Evolutionary conservation across 208 protist genomes (phyloP), one percentile per base, ranked within the genome.

Genomic region (Porcisia deanei): DNA sequence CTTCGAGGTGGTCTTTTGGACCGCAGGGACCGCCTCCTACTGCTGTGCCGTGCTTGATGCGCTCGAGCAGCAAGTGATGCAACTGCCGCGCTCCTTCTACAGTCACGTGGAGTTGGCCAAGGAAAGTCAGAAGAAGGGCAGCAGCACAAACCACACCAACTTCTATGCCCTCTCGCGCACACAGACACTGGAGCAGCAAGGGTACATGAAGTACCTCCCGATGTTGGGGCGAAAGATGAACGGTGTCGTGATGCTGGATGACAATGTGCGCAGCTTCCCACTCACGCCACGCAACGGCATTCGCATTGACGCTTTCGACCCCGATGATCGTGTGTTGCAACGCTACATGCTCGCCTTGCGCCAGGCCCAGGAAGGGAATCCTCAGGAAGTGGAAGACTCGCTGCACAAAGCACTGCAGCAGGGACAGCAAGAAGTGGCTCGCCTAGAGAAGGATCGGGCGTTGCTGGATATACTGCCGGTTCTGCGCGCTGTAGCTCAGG

Each of bases 1-100:
- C 54, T 97, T 94, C 82, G 93, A 97, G 68, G 80, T 97, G 18
- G 85, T 97, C 39, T 97, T 94, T 73, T 97, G 93, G 93, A 97
- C 93, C 3, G 91, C 91, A 12, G 93, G 91, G 10, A 92, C 86
- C 61, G 88, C 91, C 1, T 92, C 86, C n/a, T 97, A 97, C 80
- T 94, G 89, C 72, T 87, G 85, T 20, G 91, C 88, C 22, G 79
- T 97, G 43, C 71, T 96, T 39, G 88, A 91, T 73, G 88, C 86
- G 0, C 73, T 97, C 16, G 93, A 97, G 85, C 78, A 83, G 69
- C 80, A 97, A 45, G 86, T 97, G 67, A 80, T 97, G 81, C 78
- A 85, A 5, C 85, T 95, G 30, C 87, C 86, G 14, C 80, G 71
- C 18, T 95, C 93, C 58, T 87, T 94, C 78, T 94, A 93, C 79